Percentiles rank a stretch among this genome's conserved stretches.
Conservation (phyloP, 768 basidiomycete species). For the Mycena kentingensis region DNA sequence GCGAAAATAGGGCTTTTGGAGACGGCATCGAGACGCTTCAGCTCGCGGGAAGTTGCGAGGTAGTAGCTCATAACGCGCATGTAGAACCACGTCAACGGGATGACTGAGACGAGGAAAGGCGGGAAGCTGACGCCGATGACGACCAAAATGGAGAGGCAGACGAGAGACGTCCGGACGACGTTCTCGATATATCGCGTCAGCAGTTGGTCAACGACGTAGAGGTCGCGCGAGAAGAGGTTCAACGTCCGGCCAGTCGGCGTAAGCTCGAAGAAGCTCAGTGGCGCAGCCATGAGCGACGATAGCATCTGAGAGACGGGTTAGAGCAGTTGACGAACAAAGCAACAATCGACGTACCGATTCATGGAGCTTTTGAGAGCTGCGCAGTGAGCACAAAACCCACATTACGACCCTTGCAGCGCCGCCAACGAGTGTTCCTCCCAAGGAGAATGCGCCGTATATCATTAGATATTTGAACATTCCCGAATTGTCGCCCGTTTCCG, state of each 20-base stretch:
- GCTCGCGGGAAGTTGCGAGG: conserved; percentile 80
- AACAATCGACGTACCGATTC: conserved; percentile 55
- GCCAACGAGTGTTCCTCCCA: conserved; percentile 55
- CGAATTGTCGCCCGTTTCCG: conserved; percentile 53
- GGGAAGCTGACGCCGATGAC: conserved; percentile 87
- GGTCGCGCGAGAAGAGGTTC: conserved; percentile 90
- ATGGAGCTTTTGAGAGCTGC: conserved; percentile 75
- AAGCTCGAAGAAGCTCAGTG: conserved; percentile 85
- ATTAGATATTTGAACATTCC: conserved; percentile 62
- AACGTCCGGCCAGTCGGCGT: conserved; percentile 89
- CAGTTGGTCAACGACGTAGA: conserved; percentile 81
- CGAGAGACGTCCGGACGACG: conserved; percentile 64
- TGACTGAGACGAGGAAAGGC: conserved; percentile 70
- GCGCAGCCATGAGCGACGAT: conserved; percentile 76
- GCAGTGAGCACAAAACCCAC: conserved; percentile 75
- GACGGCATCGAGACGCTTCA: conserved; percentile 86
- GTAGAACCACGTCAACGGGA: conserved; percentile 83
- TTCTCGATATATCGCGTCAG: conserved; percentile 76
- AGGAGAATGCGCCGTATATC: conserved; percentile 68
- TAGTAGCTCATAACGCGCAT: conserved; percentile 82
- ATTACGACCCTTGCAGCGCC: conserved; percentile 64
- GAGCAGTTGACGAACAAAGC: neutral
- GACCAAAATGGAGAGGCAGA: conserved; percentile 58
- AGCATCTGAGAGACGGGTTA: conserved; percentile 57
- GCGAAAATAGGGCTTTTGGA: conserved; percentile 91